A percentile compares a stretch with the other conserved stretches of the same genome.
Evolutionary conservation across 495 filamentous ascomycete genomes (phyloP).

Genomic region (Penicillium angulare): DNA sequence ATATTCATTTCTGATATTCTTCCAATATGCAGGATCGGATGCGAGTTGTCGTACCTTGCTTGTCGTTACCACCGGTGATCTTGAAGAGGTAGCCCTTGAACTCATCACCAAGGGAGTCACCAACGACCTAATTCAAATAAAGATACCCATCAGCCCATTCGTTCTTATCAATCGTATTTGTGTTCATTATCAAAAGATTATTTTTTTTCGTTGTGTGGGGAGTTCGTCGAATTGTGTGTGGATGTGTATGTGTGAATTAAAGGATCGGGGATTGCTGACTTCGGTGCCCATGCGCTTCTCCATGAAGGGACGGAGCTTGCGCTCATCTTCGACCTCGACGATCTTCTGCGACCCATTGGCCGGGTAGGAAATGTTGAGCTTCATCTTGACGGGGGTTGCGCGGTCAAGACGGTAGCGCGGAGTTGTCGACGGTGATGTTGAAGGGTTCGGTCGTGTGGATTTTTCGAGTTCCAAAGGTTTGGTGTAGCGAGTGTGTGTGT

Average conservation of each 20-base stretch:
- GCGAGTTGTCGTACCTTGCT: constrained; percentile 65
- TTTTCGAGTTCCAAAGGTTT: constrained; percentile 30
- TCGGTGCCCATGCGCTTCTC: constrained; percentile 96
- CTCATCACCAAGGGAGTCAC: constrained; percentile 92
- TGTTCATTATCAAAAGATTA: constrained; percentile 9
- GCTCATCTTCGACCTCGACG: constrained; percentile 98
- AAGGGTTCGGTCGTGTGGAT: constrained; percentile 34
- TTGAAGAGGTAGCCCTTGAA: constrained; percentile 91
- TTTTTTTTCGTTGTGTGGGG: constrained; percentile 7
- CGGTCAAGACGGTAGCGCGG: constrained; percentile 54
- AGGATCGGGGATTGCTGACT: constrained; percentile 53
- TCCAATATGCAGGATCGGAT: background rate
- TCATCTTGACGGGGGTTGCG: constrained; percentile 62
- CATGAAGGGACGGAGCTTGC: constrained; percentile 83
- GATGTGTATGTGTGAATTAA: constrained; percentile 4
- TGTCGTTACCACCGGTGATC: constrained; percentile 99
- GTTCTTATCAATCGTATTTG: constrained; percentile 19
- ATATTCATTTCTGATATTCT: background rate
- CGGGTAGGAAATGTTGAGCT: constrained; percentile 98
- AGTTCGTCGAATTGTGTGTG: constrained; percentile 7
- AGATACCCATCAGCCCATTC: constrained; percentile 39
- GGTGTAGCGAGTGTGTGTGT: constrained; percentile 34
- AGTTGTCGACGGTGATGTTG: constrained; percentile 49
- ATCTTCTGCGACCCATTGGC: constrained; percentile 99
- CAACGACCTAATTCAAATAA: constrained; percentile 51